Percentiles rank a stretch among this genome's conserved stretches.
phyloP scores from a whole-genome alignment of 345 rosid species.

The Pseudoturritis turrita region DNA sequence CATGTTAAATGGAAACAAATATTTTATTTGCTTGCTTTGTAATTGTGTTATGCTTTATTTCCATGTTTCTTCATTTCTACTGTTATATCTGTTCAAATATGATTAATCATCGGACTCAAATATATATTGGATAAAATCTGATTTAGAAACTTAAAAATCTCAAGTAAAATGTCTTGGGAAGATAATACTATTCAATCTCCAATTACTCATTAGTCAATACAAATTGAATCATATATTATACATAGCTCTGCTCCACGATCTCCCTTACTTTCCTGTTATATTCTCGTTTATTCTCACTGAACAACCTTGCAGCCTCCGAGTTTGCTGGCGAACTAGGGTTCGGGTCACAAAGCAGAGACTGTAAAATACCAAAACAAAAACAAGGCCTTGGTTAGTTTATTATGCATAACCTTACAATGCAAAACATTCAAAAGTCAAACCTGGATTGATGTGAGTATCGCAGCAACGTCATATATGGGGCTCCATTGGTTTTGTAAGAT shows the following conservation, averaged over 20 bases:
- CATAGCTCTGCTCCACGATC: constrained; percentile 58
- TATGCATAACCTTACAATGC: neutral
- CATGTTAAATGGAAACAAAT: no score
- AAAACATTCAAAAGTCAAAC: constrained; percentile 22
- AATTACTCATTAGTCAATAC: neutral
- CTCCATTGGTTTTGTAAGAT: constrained; percentile 80
- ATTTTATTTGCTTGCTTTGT: no score
- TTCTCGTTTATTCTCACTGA: constrained; percentile 54
- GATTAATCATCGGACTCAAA: neutral
- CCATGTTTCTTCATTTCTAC: no score
- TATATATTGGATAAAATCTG: neutral
- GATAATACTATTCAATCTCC: neutral
- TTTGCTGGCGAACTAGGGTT: constrained; percentile 70
- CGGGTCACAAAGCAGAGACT: constrained; percentile 77
- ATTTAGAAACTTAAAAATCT: neutral
- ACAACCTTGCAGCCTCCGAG: constrained; percentile 68
- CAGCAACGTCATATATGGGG: constrained; percentile 74
- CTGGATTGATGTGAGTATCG: constrained; percentile 78
- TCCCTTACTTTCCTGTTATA: constrained; percentile 61
- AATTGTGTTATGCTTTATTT: no score
- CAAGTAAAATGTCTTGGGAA: neutral
- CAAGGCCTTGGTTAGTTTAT: constrained; percentile 1
- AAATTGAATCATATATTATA: constrained; percentile 6
- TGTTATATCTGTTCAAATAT: no score
- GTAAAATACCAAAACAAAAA: neutral